Conservation (phyloP, 495 filamentous ascomycete genomes). For the Penicillium lagena region DNA sequence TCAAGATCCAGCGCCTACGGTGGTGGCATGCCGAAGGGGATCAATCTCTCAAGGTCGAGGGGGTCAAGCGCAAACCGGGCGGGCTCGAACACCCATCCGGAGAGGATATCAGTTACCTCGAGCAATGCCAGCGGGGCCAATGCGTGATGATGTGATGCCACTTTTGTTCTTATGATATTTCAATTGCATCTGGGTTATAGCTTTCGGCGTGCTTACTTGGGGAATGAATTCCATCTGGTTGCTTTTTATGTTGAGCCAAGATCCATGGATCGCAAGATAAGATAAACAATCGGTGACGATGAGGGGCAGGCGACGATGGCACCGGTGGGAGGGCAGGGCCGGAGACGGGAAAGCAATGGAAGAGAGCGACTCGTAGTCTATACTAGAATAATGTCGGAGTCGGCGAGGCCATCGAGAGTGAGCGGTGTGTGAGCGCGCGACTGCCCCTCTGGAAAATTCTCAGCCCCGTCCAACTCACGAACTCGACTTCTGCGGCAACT, state of each 20-base stretch:
- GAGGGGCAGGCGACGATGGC: constrained; percentile 9
- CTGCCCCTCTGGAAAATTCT: constrained; percentile 15
- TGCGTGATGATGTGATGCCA: constrained; percentile 46
- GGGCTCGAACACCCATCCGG: constrained; percentile 21
- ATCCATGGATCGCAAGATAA: constrained; percentile 15
- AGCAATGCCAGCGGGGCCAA: constrained; percentile 48
- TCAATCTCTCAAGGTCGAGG: constrained; percentile 72
- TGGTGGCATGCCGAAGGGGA: constrained; percentile 91
- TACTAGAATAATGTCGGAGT: too few species aligned
- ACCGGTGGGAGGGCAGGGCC: too few species aligned
- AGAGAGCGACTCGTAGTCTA: too few species aligned
- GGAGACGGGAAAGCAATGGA: too few species aligned
- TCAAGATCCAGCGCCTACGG: constrained; percentile 63
- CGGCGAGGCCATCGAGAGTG: too few species aligned
- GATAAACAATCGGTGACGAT: constrained; percentile 22
- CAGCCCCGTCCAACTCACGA: constrained; percentile 13
- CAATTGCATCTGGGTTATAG: too few species aligned
- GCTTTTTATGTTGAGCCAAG: background rate
- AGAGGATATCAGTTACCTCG: constrained; percentile 60
- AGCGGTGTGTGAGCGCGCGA: constrained; percentile 5
- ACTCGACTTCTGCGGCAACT: constrained; percentile 6
- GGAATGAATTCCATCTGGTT: too few species aligned
- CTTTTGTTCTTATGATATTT: background rate
- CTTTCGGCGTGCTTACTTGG: too few species aligned
- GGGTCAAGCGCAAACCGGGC: constrained; percentile 56